A percentile compares a stretch with the other conserved stretches of the same genome.
These are phyloP conservation scores for Blastobotrys persicus DNA, from an alignment of 1,139 yeast species.

Conservation along the genomic window DNA sequence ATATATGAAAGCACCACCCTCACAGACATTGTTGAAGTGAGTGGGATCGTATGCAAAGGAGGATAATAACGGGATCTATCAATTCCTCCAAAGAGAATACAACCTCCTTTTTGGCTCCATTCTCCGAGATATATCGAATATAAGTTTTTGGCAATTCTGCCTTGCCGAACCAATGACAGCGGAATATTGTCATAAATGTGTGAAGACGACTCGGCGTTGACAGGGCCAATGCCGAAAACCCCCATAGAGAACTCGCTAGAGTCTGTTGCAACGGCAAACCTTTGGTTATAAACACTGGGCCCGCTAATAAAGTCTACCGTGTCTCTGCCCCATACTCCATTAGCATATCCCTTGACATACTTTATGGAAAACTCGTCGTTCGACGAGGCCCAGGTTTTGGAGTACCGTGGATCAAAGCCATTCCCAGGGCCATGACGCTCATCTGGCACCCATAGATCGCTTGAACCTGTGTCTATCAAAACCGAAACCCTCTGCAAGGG, in stretches of 20 bases:
- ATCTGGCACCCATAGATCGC: constrained; percentile 61
- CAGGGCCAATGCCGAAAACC: constrained; percentile 30
- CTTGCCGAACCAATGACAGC: constrained; percentile 49
- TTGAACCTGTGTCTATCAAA: constrained; percentile 63
- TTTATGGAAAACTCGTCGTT: constrained; percentile 25
- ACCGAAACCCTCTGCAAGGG: constrained; percentile 29
- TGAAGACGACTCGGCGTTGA: constrained; percentile 25
- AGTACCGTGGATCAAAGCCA: constrained; percentile 23
- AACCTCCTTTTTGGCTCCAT: constrained; percentile 43
- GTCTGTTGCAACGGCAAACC: constrained; percentile 29
- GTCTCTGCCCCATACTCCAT: constrained; percentile 30
- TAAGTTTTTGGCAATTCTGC: constrained; percentile 49
- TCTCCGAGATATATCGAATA: constrained; percentile 55
- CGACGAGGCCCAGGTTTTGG: constrained; percentile 23
- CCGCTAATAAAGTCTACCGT: constrained; percentile 21
- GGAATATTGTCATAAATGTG: constrained; percentile 57
- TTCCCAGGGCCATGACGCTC: constrained; percentile 19
- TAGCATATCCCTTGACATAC: constrained; percentile 31
- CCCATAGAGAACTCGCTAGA: constrained; percentile 29
- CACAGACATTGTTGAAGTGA: constrained; percentile 25
- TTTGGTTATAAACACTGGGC: constrained; percentile 21
- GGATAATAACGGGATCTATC: constrained; percentile 55
- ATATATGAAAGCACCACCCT: constrained; percentile 17
- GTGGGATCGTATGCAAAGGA: constrained; percentile 45
- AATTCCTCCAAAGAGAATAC: constrained; percentile 57